Evolutionary conservation across 441 rosid species (phyloP).

Genomic region (Aquilaria agallochum): DNA sequence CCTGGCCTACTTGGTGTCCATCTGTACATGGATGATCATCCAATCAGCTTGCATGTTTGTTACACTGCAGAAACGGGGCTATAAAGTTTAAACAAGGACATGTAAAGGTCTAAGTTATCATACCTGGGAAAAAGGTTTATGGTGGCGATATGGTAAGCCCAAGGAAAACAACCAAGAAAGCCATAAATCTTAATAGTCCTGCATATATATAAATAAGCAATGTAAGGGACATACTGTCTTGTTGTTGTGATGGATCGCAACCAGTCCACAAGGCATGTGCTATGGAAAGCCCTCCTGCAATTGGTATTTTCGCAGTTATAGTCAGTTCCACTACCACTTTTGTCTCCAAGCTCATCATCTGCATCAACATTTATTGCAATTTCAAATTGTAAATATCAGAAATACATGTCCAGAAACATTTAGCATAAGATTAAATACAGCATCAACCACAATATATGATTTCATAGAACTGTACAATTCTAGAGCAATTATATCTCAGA

Average conservation of each 20-base stretch:
- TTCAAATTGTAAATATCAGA: slow-evolving; percentile 12
- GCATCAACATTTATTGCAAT: slow-evolving; percentile 1
- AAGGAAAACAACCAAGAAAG: background rate
- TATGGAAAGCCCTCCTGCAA: slow-evolving; percentile 68
- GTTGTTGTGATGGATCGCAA: slow-evolving; percentile 77
- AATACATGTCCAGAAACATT: background rate
- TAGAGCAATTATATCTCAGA: background rate
- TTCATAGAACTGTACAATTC: background rate
- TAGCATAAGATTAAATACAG: background rate
- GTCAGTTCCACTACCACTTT: slow-evolving; percentile 54
- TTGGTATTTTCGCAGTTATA: slow-evolving; percentile 59
- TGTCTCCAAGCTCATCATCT: slow-evolving; percentile 67
- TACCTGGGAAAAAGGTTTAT: too few species aligned
- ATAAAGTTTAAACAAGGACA: too few species aligned
- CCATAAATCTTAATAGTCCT: too few species aligned
- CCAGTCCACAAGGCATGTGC: slow-evolving; percentile 73
- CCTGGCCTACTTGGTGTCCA: too few species aligned
- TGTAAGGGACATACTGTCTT: slow-evolving; percentile 61
- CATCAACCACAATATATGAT: too few species aligned
- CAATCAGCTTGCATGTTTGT: too few species aligned
- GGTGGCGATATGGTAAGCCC: too few species aligned
- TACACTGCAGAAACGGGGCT: too few species aligned
- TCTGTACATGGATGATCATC: too few species aligned
- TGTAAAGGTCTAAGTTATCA: too few species aligned
- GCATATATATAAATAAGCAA: background rate